Conservation (phyloP, 116 monocot species). For the Posidonia oceanica region DNA sequence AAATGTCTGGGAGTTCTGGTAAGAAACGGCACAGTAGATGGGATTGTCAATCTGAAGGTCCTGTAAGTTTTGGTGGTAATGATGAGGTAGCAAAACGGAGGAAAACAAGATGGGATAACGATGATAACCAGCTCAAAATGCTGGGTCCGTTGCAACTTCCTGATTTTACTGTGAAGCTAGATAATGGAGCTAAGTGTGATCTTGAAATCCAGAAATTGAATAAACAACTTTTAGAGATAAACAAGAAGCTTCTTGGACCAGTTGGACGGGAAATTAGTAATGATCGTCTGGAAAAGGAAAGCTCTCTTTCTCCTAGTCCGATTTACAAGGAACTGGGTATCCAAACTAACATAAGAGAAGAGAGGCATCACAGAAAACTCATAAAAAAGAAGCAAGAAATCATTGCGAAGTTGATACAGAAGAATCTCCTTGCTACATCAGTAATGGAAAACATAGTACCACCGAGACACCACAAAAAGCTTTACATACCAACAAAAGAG, state of each 20-base stretch:
- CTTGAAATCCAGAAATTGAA: constrained; percentile 31
- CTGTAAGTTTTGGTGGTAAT: constrained; percentile 1
- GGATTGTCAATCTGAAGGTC: constrained; percentile 11
- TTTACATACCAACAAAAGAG: constrained; percentile 46
- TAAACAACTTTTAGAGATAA: constrained; percentile 28
- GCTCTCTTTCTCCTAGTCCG: constrained; percentile 28
- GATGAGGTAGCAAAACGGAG: constrained; percentile 16
- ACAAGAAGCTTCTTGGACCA: constrained; percentile 15
- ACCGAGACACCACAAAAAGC: constrained; percentile 39
- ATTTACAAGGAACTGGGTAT: constrained; percentile 26
- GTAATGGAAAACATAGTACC: constrained; percentile 15
- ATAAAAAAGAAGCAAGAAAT: constrained; percentile 26
- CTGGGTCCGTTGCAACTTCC: constrained; percentile 40
- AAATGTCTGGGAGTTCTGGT: constrained; percentile 12
- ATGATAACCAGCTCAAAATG: constrained; percentile 24
- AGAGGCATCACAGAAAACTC: constrained; percentile 18
- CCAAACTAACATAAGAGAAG: constrained; percentile 13
- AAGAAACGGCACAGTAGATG: constrained; percentile 34
- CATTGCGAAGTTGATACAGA: constrained; percentile 32
- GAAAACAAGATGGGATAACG: constrained; percentile 30
- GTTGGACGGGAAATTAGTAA: constrained; percentile 11
- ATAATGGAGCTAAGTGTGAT: constrained; percentile 3
- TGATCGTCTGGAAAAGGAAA: constrained; percentile 13
- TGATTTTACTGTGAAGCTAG: constrained; percentile 13
- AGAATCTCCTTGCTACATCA: constrained; percentile 26